Evolutionary conservation across 805 yeast species (phyloP).

Genomic region (Zygoascus bituminiphila): DNA sequence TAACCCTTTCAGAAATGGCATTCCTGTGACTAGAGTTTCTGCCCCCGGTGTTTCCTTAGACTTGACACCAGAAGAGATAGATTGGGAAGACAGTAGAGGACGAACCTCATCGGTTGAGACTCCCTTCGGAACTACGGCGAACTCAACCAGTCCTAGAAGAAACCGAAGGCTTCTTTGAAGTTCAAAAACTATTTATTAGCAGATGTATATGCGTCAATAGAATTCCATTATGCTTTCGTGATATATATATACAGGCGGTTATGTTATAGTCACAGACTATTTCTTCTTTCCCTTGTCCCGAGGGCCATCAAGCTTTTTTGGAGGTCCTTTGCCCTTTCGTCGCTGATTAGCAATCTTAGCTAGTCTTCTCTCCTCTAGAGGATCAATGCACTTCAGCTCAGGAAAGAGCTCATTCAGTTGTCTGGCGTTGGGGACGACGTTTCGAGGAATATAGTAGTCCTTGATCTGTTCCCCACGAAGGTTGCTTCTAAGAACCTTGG

Average conservation of each 20-base stretch:
- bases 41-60: not conserved
- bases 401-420: conserved; percentile 16
- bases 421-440: conserved; percentile 10
- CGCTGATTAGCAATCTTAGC: conserved; percentile 15
- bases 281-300: conserved; percentile 4
- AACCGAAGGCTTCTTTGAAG: not conserved
- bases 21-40: not conserved
- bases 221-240: not conserved
- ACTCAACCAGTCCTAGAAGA: conserved; percentile 9
- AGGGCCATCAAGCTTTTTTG: conserved; percentile 16
- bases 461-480: conserved; percentile 27
- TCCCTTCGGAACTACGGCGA: conserved; percentile 1
- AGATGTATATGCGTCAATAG: not conserved
- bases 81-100: not conserved
- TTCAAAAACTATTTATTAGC: not conserved
- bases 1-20: not conserved
- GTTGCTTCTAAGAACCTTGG: conserved; percentile 27
- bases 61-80: not conserved
- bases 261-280: not conserved
- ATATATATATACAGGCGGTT: not conserved
- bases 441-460: conserved; percentile 27
- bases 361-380: conserved; percentile 15
- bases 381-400: conserved; percentile 15
- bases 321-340: conserved; percentile 20
- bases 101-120: conserved; percentile 3